phyloP scores from a whole-genome alignment of 805 yeast genomes.

The Pichia phayaonensis region DNA sequence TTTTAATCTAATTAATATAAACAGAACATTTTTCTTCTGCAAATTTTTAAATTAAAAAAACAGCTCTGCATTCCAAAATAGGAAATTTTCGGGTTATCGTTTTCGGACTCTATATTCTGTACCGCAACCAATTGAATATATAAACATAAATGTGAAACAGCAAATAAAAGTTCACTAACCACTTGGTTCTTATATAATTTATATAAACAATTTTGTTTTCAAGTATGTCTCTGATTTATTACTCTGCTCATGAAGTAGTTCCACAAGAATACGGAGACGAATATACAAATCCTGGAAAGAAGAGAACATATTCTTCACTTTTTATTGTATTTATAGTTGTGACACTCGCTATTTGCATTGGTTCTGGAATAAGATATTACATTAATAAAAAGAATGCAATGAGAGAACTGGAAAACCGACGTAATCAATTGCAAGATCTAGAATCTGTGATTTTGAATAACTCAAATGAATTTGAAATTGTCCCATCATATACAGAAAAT shows the following conservation, averaged over 20 bases:
- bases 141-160: neutral
- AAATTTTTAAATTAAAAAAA: too few species aligned
- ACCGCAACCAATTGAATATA: neutral
- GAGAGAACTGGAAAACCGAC: neutral
- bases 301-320: neutral
- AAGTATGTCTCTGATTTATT: neutral
- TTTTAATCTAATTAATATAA: too few species aligned
- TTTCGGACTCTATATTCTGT: neutral
- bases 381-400: neutral
- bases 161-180: too few species aligned
- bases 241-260: neutral
- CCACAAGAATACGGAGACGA: neutral
- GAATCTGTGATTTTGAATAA: neutral
- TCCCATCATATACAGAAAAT: slow-evolving; percentile 59
- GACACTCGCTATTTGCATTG: neutral
- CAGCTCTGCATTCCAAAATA: neutral
- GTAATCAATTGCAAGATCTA: neutral
- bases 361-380: neutral
- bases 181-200: too few species aligned
- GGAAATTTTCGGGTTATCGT: neutral
- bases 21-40: too few species aligned
- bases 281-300: neutral
- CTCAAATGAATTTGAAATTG: slow-evolving; percentile 19
- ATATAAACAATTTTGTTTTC: neutral
- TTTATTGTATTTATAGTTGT: neutral